These are phyloP conservation scores for Moelleriella libera DNA, from an alignment of 2,329 filamentous ascomycete genomes.

Conservation along the genomic window DNA sequence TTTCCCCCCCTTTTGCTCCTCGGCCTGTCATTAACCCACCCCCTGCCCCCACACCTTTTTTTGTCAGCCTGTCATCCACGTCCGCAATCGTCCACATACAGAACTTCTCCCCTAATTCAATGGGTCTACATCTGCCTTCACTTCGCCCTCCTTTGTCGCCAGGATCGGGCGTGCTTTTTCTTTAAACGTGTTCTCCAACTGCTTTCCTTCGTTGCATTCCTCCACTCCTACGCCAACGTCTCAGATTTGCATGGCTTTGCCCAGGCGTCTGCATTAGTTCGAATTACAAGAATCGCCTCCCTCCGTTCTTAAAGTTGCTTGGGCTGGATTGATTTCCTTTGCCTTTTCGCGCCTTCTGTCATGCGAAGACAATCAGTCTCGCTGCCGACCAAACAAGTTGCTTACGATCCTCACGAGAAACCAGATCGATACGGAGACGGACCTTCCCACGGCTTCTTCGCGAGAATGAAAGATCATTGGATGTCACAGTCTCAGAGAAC, in stretches of 20 bases:
- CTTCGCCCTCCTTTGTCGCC: no score
- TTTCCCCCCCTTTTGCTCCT: no score
- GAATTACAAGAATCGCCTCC: neutral
- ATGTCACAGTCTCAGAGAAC: slow-evolving; percentile 52
- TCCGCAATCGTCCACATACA: no score
- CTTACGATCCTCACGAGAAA: slow-evolving; percentile 51
- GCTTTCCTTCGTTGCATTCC: no score
- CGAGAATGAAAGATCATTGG: slow-evolving; percentile 41
- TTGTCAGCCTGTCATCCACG: neutral
- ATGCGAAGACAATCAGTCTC: slow-evolving; percentile 56
- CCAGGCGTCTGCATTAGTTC: neutral
- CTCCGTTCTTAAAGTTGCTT: neutral
- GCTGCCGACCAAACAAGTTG: slow-evolving; percentile 43
- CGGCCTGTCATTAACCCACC: no score
- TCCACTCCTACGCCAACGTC: no score
- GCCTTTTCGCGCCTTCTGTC: slow-evolving; percentile 7
- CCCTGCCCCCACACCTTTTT: neutral
- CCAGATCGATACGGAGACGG: slow-evolving; percentile 42
- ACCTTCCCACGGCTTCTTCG: slow-evolving; percentile 31
- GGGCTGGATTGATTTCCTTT: slow-evolving; percentile 4
- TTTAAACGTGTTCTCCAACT: no score
- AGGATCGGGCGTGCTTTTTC: no score
- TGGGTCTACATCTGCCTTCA: no score
- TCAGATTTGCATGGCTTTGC: neutral
- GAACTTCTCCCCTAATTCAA: no score